Evolutionary conservation across 208 protist genomes (phyloP), one percentile per base, ranked within the genome.

Genomic region (Trypanosomatidae sp.): DNA sequence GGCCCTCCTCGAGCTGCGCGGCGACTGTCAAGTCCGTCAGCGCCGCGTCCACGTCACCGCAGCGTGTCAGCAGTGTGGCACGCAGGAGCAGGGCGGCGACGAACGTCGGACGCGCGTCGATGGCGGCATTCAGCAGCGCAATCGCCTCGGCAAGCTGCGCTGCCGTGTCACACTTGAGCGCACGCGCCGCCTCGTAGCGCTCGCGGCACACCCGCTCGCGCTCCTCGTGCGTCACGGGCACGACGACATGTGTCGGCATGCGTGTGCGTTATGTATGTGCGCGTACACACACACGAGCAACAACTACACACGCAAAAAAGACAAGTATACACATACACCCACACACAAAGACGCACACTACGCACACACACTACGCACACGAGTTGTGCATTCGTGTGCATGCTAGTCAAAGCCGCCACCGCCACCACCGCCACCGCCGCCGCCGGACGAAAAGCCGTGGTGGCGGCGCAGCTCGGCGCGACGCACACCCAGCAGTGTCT

Each of bases 401-500:
- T n/a, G n/a, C n/a, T n/a, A n/a, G n/a, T n/a, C n/a, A n/a, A n/a
- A n/a, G n/a, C n/a, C n/a, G n/a, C n/a, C n/a, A n/a, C n/a, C n/a
- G n/a, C n/a, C n/a, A n/a, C n/a, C n/a, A n/a, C n/a, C n/a, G n/a
- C n/a, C n/a, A n/a, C n/a, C n/a, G n/a, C n/a, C n/a, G n/a, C n/a
- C n/a, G n/a, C n/a, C n/a, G n/a, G n/a, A n/a, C n/a, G n/a, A n/a
- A n/a, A n/a, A n/a, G 33, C 37, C 3, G 40, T 62, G 47, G 18
- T 61, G 61, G 25, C 46, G 46, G 16, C 61, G 55, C 19, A 85
- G 40, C 8, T 85, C 72, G 0, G 67, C 74, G 5, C 82, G 73
- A 2, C 61, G 57, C n/a, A 86, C 58, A n/a, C 82, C 82, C 10
- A 88, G 43, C 32, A 92, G 72, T 19, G 77, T 86, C 52, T 86